Conservation (phyloP, 768 basidiomycete genomes). For the Mycena olivaceomarginata region DNA sequence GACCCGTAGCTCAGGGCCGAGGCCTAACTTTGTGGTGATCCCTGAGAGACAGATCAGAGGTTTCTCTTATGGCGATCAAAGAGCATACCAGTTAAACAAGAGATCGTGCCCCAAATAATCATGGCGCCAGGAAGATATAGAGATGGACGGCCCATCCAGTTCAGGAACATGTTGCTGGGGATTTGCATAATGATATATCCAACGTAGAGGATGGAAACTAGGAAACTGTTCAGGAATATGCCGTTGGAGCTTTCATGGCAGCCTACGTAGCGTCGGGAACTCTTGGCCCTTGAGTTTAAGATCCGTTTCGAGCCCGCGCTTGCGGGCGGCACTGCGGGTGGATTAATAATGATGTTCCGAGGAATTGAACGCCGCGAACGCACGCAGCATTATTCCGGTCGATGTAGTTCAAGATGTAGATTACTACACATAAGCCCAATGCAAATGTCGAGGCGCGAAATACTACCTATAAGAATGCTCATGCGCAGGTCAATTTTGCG, state of each 20-base stretch:
- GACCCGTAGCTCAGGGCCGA: conserved; percentile 17
- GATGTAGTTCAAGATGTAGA: conserved; percentile 62
- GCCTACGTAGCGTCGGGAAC: background rate
- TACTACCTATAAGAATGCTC: conserved; percentile 68
- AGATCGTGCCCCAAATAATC: conserved; percentile 76
- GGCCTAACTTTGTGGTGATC: conserved; percentile 60
- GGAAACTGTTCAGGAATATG: conserved; percentile 66
- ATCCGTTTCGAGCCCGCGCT: conserved; percentile 84
- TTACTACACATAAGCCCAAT: background rate
- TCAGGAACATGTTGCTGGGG: conserved; percentile 88
- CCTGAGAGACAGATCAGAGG: conserved; percentile 48
- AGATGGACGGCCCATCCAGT: conserved; percentile 81
- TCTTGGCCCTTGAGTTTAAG: conserved; percentile 74
- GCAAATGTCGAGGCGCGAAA: conserved; percentile 59
- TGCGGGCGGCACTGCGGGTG: conserved; percentile 76
- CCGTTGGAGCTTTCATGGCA: no score
- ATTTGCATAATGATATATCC: conserved; percentile 85
- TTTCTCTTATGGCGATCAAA: background rate
- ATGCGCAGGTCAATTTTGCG: conserved; percentile 75
- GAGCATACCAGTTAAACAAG: conserved; percentile 69
- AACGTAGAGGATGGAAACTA: conserved; percentile 83
- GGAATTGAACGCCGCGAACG: background rate
- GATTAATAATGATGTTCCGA: background rate
- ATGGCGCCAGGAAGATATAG: conserved; percentile 81
- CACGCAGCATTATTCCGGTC: conserved; percentile 88